Percentiles rank a stretch among this genome's conserved stretches.
phyloP scores from a whole-genome alignment of 495 filamentous ascomycete genomes.

The Chaetomium tenue region DNA sequence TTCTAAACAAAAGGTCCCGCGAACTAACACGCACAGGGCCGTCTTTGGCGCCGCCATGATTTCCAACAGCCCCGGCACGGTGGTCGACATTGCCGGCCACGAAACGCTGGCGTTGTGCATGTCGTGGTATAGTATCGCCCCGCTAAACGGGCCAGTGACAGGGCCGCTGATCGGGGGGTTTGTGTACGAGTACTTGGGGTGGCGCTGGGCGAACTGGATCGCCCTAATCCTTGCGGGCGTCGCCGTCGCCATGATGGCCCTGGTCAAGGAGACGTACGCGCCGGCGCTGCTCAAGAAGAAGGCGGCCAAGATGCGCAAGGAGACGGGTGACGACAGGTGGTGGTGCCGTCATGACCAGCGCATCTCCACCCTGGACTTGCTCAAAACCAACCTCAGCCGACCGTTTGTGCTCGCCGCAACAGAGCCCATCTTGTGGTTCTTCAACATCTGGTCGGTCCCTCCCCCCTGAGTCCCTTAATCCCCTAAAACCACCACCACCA shows the following conservation, averaged over 20 bases:
- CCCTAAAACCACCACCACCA: background rate
- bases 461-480: background rate
- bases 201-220: constrained; percentile 83
- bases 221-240: constrained; percentile 65
- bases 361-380: constrained; percentile 40
- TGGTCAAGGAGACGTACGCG: constrained; percentile 74
- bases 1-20: background rate
- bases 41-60: constrained; percentile 77
- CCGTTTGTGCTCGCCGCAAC: constrained; percentile 76
- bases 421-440: constrained; percentile 85
- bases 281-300: constrained; percentile 69
- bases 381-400: constrained; percentile 70
- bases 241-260: constrained; percentile 50
- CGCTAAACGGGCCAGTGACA: constrained; percentile 69
- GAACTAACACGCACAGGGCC: constrained; percentile 47
- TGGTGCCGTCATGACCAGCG: constrained; percentile 74
- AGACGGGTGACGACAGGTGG: constrained; percentile 71
- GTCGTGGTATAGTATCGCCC: constrained; percentile 73
- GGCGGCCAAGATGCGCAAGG: constrained; percentile 65
- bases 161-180: constrained; percentile 74
- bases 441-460: constrained; percentile 59
- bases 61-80: constrained; percentile 75
- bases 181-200: constrained; percentile 71
- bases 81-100: constrained; percentile 73
- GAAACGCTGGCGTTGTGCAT: constrained; percentile 70